Evolutionary conservation across 805 yeast species (phyloP).

Genomic region (Saturnispora kantuleensis): DNA sequence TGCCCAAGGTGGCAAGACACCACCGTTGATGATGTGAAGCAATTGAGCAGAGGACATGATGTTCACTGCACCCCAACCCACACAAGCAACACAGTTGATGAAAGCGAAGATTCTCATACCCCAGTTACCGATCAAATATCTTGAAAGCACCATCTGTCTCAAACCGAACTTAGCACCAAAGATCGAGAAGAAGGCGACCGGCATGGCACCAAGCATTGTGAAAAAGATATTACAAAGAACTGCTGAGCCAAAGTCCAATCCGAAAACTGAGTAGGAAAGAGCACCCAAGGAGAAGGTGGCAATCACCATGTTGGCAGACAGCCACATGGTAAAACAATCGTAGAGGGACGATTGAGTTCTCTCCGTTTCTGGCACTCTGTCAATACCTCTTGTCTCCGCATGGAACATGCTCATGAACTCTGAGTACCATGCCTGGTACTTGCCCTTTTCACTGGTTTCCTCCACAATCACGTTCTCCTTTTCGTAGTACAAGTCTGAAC

Average conservation of each 20-base stretch:
- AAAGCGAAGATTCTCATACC: constrained; percentile 70
- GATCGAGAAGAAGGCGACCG: constrained; percentile 75
- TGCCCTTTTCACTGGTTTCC: constrained; percentile 16
- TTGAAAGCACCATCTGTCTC: constrained; percentile 77
- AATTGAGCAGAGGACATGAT: constrained; percentile 84
- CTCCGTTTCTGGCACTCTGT: constrained; percentile 69
- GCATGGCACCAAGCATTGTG: constrained; percentile 57
- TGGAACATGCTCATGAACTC: constrained; percentile 24
- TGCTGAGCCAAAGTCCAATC: constrained; percentile 64
- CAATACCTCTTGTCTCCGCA: constrained; percentile 69
- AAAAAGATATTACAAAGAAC: constrained; percentile 62
- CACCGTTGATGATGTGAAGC: constrained; percentile 61
- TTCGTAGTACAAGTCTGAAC: constrained; percentile 14
- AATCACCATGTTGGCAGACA: constrained; percentile 80
- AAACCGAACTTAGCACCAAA: constrained; percentile 81
- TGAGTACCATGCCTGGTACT: constrained; percentile 13
- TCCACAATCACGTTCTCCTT: constrained; percentile 14
- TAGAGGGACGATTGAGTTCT: constrained; percentile 56
- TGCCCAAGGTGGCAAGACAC: constrained; percentile 76
- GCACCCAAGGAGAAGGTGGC: constrained; percentile 77
- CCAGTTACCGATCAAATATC: constrained; percentile 66
- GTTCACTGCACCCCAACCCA: constrained; percentile 94
- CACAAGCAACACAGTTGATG: constrained; percentile 73
- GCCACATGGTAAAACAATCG: constrained; percentile 82
- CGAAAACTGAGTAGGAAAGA: constrained; percentile 50